Evolutionary conservation across 352 stramenopile species (phyloP).

Genomic region (Phytophthora quininea): DNA sequence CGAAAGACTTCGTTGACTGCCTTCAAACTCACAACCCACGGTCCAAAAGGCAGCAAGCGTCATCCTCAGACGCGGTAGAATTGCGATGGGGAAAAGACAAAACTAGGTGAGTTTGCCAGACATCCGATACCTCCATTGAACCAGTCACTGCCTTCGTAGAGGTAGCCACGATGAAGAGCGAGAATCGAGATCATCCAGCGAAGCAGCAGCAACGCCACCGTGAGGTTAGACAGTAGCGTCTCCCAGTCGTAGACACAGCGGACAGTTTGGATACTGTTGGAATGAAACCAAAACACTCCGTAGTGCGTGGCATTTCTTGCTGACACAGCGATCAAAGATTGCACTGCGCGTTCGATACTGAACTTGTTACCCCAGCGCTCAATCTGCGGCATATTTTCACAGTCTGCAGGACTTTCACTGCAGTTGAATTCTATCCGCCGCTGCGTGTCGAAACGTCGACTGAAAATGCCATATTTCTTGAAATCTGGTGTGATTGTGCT

Average conservation of each 20-base stretch:
- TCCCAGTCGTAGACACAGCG: not conserved
- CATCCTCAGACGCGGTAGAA: not conserved
- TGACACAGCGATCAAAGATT: not conserved
- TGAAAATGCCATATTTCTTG: not conserved
- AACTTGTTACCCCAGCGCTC: not conserved
- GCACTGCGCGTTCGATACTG: not conserved
- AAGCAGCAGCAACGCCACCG: not conserved
- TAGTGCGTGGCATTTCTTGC: not conserved
- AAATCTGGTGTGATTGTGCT: not conserved
- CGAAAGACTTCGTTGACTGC: not conserved
- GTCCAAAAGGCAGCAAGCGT: not conserved
- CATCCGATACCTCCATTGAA: not conserved
- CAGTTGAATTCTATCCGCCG: not conserved
- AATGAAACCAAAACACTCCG: not conserved
- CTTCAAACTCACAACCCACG: not conserved
- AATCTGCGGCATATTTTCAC: conserved; percentile 4
- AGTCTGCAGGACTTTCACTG: not conserved
- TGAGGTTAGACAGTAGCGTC: not conserved
- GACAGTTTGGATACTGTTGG: not conserved
- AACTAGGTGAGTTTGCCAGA: not conserved
- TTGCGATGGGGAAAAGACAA: not conserved
- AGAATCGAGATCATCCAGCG: not conserved
- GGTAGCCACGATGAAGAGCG: not conserved
- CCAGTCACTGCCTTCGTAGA: not conserved
- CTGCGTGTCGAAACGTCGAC: conserved; percentile 28